Evolutionary conservation across 108 stramenopile species (phyloP).

Genomic region (Pseudonitzschia multiseries): DNA sequence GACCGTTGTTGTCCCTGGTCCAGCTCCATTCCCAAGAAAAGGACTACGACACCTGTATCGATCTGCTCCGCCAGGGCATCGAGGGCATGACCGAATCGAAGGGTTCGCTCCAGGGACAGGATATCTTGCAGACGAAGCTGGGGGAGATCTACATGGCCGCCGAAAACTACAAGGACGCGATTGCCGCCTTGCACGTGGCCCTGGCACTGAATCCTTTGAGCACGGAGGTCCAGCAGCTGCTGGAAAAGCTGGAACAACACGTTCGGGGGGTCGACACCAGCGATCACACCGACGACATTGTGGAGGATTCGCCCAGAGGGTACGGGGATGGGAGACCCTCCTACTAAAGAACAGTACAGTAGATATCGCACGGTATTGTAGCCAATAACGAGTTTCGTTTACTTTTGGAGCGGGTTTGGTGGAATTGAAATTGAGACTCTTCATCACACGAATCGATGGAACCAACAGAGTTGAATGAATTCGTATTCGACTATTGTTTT

Average conservation of each 20-base stretch:
- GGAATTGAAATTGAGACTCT: too few species aligned
- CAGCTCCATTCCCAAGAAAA: conserved; percentile 61
- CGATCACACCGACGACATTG: conserved; percentile 34
- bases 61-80: conserved; percentile 61
- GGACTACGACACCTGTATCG: conserved; percentile 61
- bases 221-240: conserved; percentile 49
- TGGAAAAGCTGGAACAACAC: conserved; percentile 77
- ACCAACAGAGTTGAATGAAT: too few species aligned
- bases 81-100: conserved; percentile 46
- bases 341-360: conserved; percentile 16
- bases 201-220: conserved; percentile 73
- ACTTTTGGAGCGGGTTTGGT: too few species aligned
- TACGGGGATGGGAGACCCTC: conserved; percentile 24
- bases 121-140: conserved; percentile 64
- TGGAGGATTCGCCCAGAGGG: conserved; percentile 39
- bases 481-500: too few species aligned
- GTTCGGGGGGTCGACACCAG: conserved; percentile 51
- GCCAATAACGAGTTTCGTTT: too few species aligned
- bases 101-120: conserved; percentile 33
- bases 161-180: conserved; percentile 69
- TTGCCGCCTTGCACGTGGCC: conserved; percentile 72
- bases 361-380: too few species aligned
- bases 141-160: conserved; percentile 69
- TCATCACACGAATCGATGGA: too few species aligned
- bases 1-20: conserved; percentile 74